phyloP scores from a whole-genome alignment of 2,329 filamentous ascomycete species.

The Zarea fungicola region DNA sequence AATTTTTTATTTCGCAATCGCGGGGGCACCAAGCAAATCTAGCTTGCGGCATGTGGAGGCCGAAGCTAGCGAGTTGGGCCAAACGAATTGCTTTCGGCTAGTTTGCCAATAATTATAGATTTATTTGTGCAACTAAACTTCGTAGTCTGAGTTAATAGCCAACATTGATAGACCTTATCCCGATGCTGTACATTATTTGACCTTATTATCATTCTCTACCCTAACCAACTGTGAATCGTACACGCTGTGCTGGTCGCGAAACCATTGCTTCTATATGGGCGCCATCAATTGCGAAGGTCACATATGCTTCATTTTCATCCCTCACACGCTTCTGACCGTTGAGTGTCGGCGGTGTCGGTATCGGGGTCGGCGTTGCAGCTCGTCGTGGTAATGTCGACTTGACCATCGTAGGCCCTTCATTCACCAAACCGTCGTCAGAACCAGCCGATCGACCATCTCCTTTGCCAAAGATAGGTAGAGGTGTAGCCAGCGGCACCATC shows the following conservation, averaged over 20 bases:
- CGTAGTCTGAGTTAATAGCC: too few relatives aligned
- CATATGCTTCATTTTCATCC: background rate
- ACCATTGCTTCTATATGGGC: background rate
- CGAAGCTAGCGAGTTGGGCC: background rate
- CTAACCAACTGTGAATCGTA: conserved; percentile 5
- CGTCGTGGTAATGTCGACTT: background rate
- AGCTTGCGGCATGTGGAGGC: conserved; percentile 5
- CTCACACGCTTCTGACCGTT: background rate
- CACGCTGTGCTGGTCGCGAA: conserved; percentile 1
- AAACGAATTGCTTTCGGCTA: background rate
- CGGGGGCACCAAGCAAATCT: conserved; percentile 8
- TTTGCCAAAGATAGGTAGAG: conserved; percentile 47
- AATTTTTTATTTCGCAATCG: conserved; percentile 11
- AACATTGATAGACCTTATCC: too few relatives aligned
- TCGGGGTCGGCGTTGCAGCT: background rate
- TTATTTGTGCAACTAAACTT: background rate
- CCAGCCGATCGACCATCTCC: conserved; percentile 38
- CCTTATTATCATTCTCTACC: background rate
- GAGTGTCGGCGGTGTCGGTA: background rate
- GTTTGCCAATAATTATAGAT: background rate
- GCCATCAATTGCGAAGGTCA: background rate
- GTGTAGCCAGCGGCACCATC: conserved; percentile 40
- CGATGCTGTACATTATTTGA: background rate
- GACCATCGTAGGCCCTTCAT: conserved; percentile 18
- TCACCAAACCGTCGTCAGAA: conserved; percentile 42